A percentile compares a stretch with the other conserved stretches of the same genome.
Evolutionary conservation across 495 filamentous ascomycete genomes (phyloP).

Genomic region (Hamigera avellanea): DNA sequence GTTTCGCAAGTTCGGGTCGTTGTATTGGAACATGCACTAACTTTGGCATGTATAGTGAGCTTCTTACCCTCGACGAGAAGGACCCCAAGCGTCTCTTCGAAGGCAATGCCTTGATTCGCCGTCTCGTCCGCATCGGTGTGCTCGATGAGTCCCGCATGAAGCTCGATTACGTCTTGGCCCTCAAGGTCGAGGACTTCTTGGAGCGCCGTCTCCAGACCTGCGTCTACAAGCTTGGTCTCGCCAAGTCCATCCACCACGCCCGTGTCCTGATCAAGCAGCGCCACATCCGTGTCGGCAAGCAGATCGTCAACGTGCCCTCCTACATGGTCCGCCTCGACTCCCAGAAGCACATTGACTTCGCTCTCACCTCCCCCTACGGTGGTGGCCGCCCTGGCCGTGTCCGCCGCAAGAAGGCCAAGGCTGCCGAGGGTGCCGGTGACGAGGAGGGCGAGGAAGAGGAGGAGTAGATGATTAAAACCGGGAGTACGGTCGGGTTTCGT

Average conservation of each 20-base stretch:
- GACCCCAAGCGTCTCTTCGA: slow-evolving; percentile 99
- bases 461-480: slow-evolving; percentile 39
- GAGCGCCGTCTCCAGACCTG: slow-evolving; percentile 98
- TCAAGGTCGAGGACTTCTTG: slow-evolving; percentile 97
- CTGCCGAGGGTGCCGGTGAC: slow-evolving; percentile 78
- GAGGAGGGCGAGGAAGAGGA: slow-evolving; percentile 88
- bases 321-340: slow-evolving; percentile 99
- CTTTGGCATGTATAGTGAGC: slow-evolving; percentile 82
- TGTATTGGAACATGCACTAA: too few species aligned
- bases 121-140: slow-evolving; percentile 98
- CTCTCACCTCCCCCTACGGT: slow-evolving; percentile 92
- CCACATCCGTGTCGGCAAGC: slow-evolving; percentile 98
- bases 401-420: slow-evolving; percentile 97
- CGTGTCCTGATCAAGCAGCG: slow-evolving; percentile 98
- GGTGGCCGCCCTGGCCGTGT: slow-evolving; percentile 94
- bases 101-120: slow-evolving; percentile 98
- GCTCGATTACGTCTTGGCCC: slow-evolving; percentile 99
- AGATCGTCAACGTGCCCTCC: slow-evolving; percentile 99
- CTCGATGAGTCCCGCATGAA: slow-evolving; percentile 99
- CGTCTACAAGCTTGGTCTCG: slow-evolving; percentile 98
- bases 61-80: slow-evolving; percentile 99
- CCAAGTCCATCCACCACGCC: slow-evolving; percentile 99
- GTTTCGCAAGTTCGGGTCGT: too few species aligned
- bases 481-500: slow-evolving; percentile 35
- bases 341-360: slow-evolving; percentile 99